A percentile compares a stretch with the other conserved stretches of the same genome.
These are phyloP conservation scores for Fraxinus angustifolia DNA, from an alignment of 305 asterid genomes.

Conservation along the genomic window DNA sequence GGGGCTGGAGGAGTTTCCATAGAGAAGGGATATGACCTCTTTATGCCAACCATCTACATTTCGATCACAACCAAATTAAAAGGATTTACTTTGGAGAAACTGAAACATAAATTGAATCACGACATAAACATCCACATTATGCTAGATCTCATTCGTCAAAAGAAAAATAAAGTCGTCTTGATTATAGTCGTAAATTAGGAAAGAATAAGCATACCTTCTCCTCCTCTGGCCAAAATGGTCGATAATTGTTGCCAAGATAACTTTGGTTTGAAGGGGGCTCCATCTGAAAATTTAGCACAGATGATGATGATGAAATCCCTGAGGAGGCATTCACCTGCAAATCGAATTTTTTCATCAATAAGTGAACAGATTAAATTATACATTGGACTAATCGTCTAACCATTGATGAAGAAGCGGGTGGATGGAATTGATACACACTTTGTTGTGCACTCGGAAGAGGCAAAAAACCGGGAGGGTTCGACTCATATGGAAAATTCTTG, in stretches of 20 bases:
- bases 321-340: conserved; percentile 58
- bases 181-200: neutral
- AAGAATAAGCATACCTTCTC: conserved; percentile 52
- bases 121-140: neutral
- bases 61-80: conserved; percentile 23
- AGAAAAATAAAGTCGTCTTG: neutral
- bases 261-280: conserved; percentile 99
- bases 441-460: conserved; percentile 36
- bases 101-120: neutral
- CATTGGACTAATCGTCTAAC: conserved; percentile 30
- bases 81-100: neutral
- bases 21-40: conserved; percentile 71
- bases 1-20: conserved; percentile 44
- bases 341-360: neutral
- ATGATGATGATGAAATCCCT: conserved; percentile 46
- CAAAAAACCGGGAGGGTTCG: conserved; percentile 20
- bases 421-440: conserved; percentile 52
- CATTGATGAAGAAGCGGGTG: conserved; percentile 41
- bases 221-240: conserved; percentile 55
- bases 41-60: conserved; percentile 57
- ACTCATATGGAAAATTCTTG: conserved; percentile 25
- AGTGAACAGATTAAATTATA: neutral
- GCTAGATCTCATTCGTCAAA: neutral
- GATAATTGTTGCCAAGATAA: conserved; percentile 38
- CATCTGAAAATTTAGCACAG: conserved; percentile 53